Evolutionary conservation across 2,329 filamentous ascomycete species (phyloP).

Genomic region (Chaetomiaceae sp.): DNA sequence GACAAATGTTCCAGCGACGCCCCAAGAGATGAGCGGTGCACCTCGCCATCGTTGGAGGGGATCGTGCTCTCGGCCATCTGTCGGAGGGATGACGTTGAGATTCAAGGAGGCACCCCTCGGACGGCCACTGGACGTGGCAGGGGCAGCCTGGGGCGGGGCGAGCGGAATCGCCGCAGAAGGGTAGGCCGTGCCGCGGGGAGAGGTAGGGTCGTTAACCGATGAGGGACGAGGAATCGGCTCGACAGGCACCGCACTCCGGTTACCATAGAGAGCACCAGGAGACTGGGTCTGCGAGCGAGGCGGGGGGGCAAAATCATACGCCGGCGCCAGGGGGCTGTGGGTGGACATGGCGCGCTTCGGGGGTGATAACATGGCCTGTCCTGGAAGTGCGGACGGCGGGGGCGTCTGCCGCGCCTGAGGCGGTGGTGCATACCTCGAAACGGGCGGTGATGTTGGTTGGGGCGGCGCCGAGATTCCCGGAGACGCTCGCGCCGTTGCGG

Average conservation of each 20-base stretch:
- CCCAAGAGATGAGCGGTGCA: constrained; percentile 80
- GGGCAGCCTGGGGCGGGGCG: constrained; percentile 9
- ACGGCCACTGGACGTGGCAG: constrained; percentile 30
- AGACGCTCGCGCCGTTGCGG: constrained; percentile 17
- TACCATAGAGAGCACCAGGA: constrained; percentile 46
- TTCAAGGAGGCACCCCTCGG: constrained; percentile 51
- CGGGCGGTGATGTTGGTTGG: constrained; percentile 20
- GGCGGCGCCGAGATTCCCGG: constrained; percentile 3
- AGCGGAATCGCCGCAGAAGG: constrained; percentile 8
- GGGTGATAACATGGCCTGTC: constrained; percentile 48
- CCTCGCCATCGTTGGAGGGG: constrained; percentile 88
- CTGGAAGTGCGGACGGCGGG: constrained; percentile 39
- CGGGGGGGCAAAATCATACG: constrained; percentile 49
- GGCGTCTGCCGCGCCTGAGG: constrained; percentile 43
- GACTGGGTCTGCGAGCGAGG: constrained; percentile 60
- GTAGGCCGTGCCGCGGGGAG: constrained; percentile 31
- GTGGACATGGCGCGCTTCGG: constrained; percentile 50
- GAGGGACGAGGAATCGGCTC: constrained; percentile 52
- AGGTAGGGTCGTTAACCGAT: constrained; percentile 45
- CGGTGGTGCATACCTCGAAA: constrained; percentile 22
- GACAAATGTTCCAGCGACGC: constrained; percentile 75
- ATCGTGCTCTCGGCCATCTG: constrained; percentile 66
- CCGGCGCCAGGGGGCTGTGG: constrained; percentile 43
- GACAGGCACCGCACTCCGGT: constrained; percentile 31
- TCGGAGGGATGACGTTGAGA: constrained; percentile 57